These are phyloP conservation scores for Eutrema japonicum DNA, from an alignment of 345 rosid species.

Conservation along the genomic window DNA sequence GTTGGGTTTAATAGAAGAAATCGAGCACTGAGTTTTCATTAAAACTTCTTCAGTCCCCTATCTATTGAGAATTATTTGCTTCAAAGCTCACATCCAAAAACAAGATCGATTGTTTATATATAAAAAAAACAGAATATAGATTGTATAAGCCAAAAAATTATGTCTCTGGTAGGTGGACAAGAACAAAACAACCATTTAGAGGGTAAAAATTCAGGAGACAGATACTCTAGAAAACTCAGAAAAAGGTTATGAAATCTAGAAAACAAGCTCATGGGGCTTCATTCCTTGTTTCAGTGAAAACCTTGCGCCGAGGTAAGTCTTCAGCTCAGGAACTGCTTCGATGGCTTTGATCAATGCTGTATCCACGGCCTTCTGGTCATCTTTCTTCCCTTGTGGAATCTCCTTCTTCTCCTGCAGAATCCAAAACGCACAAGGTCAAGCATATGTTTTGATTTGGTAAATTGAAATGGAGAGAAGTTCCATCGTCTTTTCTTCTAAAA, in stretches of 20 bases:
- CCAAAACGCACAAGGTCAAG: not conserved
- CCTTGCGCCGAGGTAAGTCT: slow-evolving; percentile 71
- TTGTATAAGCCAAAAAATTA: slow-evolving; percentile 18
- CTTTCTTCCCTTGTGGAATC: slow-evolving; percentile 73
- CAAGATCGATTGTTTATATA: slow-evolving; percentile 18
- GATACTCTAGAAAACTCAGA: slow-evolving; percentile 1
- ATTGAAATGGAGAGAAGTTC: not conserved
- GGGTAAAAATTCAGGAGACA: not conserved
- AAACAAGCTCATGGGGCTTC: slow-evolving; percentile 83
- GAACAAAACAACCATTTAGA: slow-evolving; percentile 20
- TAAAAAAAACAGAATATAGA: not conserved
- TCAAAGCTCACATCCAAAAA: slow-evolving; percentile 10
- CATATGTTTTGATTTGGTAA: not conserved
- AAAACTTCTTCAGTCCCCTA: not conserved
- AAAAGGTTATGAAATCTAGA: slow-evolving; percentile 46
- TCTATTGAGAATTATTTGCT: not conserved
- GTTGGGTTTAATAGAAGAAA: not conserved
- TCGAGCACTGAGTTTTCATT: not conserved
- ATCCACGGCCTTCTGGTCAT: slow-evolving; percentile 80
- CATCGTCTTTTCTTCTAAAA: no score
- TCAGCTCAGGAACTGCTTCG: slow-evolving; percentile 70
- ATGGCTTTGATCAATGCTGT: slow-evolving; percentile 61
- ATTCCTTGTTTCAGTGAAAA: slow-evolving; percentile 78
- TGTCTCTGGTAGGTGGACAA: slow-evolving; percentile 16
- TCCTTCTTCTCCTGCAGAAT: slow-evolving; percentile 59